Percentiles rank a stretch among this genome's conserved stretches.
Evolutionary conservation across 176 grass and related monocot genomes (phyloP).

Genomic region (Avena insularis): DNA sequence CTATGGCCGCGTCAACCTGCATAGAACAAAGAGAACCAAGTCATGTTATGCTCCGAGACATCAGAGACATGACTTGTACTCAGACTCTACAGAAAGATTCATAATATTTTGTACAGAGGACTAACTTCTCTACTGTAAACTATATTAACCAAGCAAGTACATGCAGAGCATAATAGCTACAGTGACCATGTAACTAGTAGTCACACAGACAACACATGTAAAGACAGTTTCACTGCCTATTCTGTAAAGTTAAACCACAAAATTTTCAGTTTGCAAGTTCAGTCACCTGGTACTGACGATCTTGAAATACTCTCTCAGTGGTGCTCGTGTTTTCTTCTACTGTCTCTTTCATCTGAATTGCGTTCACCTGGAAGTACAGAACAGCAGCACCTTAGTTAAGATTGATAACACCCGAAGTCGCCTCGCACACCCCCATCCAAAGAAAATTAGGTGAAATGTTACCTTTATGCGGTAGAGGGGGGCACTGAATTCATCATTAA

Average conservation of each 20-base stretch:
- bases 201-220: not conserved
- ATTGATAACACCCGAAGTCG: constrained; percentile 11
- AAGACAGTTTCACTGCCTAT: not conserved
- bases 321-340: constrained; percentile 99
- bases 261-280: constrained; percentile 4
- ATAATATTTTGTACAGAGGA: not conserved
- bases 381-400: constrained; percentile 42
- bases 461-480: constrained; percentile 99
- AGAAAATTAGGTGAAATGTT: constrained; percentile 21
- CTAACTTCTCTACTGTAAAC: not conserved
- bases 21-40: constrained; percentile 23
- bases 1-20: constrained; percentile 95
- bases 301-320: constrained; percentile 97
- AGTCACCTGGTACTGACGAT: constrained; percentile 93
- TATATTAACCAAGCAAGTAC: not conserved
- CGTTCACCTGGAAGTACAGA: constrained; percentile 80
- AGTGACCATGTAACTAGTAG: not conserved
- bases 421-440: not conserved
- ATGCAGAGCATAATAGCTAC: constrained; percentile 24
- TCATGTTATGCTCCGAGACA: constrained; percentile 13
- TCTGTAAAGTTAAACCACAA: not conserved
- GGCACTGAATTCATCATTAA: constrained; percentile 92
- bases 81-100: not conserved
- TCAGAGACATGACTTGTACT: not conserved
- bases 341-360: constrained; percentile 99